These are phyloP conservation scores for Brassica hybrid DNA, from an alignment of 441 rosid species.

Conservation along the genomic window DNA sequence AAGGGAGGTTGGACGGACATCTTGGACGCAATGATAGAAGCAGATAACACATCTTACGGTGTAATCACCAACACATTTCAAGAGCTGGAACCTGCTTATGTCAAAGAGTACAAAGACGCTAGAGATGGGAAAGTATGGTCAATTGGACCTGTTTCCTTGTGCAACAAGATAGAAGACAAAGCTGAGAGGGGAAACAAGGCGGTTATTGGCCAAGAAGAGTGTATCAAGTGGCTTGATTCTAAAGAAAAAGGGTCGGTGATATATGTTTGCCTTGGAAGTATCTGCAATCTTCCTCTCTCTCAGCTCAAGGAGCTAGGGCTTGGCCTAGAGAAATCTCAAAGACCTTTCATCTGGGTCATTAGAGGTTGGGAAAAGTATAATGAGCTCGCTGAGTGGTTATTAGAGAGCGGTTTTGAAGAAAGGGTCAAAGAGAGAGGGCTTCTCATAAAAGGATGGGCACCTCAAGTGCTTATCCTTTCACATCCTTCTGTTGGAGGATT, in stretches of 20 bases:
- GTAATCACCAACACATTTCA: slow-evolving; percentile 43
- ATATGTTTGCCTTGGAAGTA: slow-evolving; percentile 50
- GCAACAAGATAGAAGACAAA: slow-evolving; percentile 28
- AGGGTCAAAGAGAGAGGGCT: slow-evolving; percentile 48
- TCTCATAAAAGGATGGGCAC: too few relatives aligned
- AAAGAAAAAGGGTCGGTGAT: slow-evolving; percentile 38
- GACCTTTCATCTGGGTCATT: slow-evolving; percentile 52
- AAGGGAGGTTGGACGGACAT: background rate
- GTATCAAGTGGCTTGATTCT: slow-evolving; percentile 46
- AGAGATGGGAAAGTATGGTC: too few relatives aligned
- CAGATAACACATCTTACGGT: slow-evolving; percentile 32
- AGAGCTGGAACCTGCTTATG: too few relatives aligned
- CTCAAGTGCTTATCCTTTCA: too few relatives aligned
- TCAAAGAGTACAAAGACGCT: too few relatives aligned
- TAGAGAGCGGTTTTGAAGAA: slow-evolving; percentile 43
- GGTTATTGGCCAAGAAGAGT: background rate
- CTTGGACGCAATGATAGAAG: background rate
- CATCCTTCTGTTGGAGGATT: too few relatives aligned
- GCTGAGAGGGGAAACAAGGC: slow-evolving; percentile 46
- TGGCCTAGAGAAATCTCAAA: slow-evolving; percentile 47
- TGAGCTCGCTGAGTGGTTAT: slow-evolving; percentile 44
- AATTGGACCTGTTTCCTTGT: too few relatives aligned
- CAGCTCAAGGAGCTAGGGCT: slow-evolving; percentile 47
- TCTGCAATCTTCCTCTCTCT: slow-evolving; percentile 22
- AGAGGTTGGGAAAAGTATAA: slow-evolving; percentile 37